phyloP scores from a whole-genome alignment of 495 filamentous ascomycete genomes.

The Talaromyces ruber region DNA sequence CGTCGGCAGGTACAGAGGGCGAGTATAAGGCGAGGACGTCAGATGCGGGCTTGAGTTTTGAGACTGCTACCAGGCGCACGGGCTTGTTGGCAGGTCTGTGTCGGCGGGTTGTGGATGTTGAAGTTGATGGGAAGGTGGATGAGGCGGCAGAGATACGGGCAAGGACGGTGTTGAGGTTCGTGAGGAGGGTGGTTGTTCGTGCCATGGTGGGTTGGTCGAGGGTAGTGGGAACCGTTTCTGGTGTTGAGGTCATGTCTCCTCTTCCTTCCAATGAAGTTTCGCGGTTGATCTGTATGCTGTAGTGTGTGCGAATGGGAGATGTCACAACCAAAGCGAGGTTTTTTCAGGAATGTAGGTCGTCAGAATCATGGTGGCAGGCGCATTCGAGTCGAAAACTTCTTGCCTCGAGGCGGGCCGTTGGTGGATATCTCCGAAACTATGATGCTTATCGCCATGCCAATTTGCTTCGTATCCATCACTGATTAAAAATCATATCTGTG shows the following conservation, averaged over 20 bases:
- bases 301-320: neutral
- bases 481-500: too few species aligned
- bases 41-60: slow-evolving; percentile 83
- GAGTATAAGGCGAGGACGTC: slow-evolving; percentile 80
- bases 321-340: neutral
- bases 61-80: slow-evolving; percentile 81
- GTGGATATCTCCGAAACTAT: neutral
- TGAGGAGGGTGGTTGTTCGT: slow-evolving; percentile 27
- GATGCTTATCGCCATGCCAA: neutral
- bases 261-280: neutral
- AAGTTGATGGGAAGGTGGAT: slow-evolving; percentile 3
- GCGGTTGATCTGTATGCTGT: neutral
- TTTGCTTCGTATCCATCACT: too few species aligned
- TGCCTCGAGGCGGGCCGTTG: neutral
- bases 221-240: neutral
- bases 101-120: slow-evolving; percentile 6
- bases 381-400: neutral
- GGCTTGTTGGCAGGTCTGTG: slow-evolving; percentile 12
- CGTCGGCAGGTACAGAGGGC: slow-evolving; percentile 22
- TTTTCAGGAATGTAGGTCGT: neutral
- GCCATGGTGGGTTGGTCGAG: slow-evolving; percentile 6
- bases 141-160: slow-evolving; percentile 25
- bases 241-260: neutral
- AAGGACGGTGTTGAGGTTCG: slow-evolving; percentile 28
- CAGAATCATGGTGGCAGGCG: neutral